Percentiles rank a stretch among this genome's conserved stretches.
Conservation (phyloP, 1,284 basidiomycete genomes). For the Pseudozyma tsukubaensis region DNA sequence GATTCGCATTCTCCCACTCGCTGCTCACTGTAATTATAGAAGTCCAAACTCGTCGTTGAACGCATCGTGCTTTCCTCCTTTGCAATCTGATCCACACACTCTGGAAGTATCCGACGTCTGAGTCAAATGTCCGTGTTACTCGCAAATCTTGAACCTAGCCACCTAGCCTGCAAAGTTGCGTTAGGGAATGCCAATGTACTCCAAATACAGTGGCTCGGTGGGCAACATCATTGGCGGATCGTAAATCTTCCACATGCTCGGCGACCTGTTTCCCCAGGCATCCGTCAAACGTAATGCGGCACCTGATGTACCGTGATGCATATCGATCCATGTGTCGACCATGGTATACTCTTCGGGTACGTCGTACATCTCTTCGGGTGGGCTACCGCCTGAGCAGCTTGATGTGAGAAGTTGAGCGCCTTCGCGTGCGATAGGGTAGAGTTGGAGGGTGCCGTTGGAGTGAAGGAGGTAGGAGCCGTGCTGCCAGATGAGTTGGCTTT, state of each 20-base stretch:
- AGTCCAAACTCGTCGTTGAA: background rate
- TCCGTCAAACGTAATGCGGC: slow-evolving; percentile 36
- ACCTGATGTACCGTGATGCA: slow-evolving; percentile 24
- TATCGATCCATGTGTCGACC: slow-evolving; percentile 46
- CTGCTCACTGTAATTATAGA: background rate
- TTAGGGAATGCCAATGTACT: slow-evolving; percentile 47
- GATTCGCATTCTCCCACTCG: too few relatives aligned
- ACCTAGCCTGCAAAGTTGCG: background rate
- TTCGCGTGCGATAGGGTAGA: slow-evolving; percentile 40
- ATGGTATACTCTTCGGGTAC: slow-evolving; percentile 35
- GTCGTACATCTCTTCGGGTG: slow-evolving; percentile 49
- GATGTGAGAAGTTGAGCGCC: slow-evolving; percentile 46
- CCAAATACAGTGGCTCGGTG: slow-evolving; percentile 51
- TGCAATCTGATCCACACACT: background rate
- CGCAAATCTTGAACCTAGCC: background rate
- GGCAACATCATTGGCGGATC: slow-evolving; percentile 65
- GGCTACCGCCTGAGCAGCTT: slow-evolving; percentile 16
- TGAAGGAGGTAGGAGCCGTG: slow-evolving; percentile 64
- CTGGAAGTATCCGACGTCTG: background rate
- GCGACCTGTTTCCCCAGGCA: slow-evolving; percentile 40
- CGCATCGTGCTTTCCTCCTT: background rate
- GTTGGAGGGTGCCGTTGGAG: slow-evolving; percentile 48
- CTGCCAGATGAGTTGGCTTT: slow-evolving; percentile 65
- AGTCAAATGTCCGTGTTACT: background rate
- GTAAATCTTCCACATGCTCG: slow-evolving; percentile 54